A percentile compares a stretch with the other conserved stretches of the same genome.
Evolutionary conservation across 495 filamentous ascomycete species (phyloP).

Genomic region (Cercophora newfieldiana): DNA sequence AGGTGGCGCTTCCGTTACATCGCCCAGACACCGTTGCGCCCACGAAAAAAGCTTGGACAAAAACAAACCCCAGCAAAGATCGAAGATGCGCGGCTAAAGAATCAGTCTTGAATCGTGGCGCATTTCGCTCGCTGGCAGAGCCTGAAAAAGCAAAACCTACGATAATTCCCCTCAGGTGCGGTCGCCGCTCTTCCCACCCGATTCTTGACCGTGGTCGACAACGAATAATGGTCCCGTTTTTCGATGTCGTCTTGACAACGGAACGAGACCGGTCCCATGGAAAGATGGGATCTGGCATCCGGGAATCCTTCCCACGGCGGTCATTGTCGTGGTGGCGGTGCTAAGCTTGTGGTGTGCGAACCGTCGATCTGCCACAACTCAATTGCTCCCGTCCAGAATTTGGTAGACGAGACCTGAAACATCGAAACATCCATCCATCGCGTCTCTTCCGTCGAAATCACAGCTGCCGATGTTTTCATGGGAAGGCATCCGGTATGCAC

Average conservation of each 20-base stretch:
- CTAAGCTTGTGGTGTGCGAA: not conserved
- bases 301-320: not conserved
- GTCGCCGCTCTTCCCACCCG: conserved; percentile 12
- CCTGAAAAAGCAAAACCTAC: conserved; percentile 6
- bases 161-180: conserved; percentile 16
- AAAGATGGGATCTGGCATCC: not conserved
- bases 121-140: conserved; percentile 12
- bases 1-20: conserved; percentile 2
- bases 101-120: conserved; percentile 30
- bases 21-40: conserved; percentile 11
- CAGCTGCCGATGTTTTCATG: not conserved
- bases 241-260: not conserved
- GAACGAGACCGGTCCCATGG: not conserved
- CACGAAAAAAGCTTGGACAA: not conserved
- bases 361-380: not conserved
- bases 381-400: not conserved
- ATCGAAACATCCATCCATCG: not conserved
- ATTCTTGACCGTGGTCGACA: not conserved
- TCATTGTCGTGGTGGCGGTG: not conserved
- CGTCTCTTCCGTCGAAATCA: not conserved
- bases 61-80: not conserved
- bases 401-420: not conserved
- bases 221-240: not conserved
- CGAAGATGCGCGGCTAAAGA: conserved; percentile 33
- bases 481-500: not conserved